These are phyloP conservation scores for Fusarium equiseti DNA, from an alignment of 2,329 filamentous ascomycete genomes.

Conservation along the genomic window DNA sequence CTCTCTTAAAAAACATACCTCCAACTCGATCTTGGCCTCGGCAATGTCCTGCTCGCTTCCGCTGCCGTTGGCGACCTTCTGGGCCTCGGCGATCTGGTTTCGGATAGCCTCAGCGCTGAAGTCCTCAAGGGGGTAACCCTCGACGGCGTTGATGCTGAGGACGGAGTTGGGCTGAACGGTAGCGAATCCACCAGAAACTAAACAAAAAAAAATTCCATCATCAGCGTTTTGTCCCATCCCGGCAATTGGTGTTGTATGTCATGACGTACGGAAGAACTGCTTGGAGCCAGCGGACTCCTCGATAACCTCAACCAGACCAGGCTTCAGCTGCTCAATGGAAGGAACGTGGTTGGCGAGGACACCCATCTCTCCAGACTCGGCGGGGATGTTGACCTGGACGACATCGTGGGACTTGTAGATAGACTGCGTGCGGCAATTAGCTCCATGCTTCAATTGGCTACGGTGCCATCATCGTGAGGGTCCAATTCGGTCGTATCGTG, in stretches of 20 bases:
- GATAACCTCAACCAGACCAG: conserved; percentile 92
- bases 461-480: conserved; percentile 33
- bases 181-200: conserved; percentile 97
- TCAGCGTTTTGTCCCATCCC: conserved; percentile 34
- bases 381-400: conserved; percentile 98
- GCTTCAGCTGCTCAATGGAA: conserved; percentile 98
- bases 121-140: conserved; percentile 94
- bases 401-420: conserved; percentile 76
- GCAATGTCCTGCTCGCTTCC: conserved; percentile 98
- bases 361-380: conserved; percentile 99
- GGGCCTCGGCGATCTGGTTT: conserved; percentile 91
- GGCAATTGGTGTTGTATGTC: conserved; percentile 5
- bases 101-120: conserved; percentile 93
- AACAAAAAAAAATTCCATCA: conserved; percentile 35
- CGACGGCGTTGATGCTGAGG: conserved; percentile 98
- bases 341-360: conserved; percentile 99
- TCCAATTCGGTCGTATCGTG: conserved; percentile 49
- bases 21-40: conserved; percentile 98
- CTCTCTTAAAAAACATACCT: conserved; percentile 69
- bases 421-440: conserved; percentile 72
- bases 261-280: conserved; percentile 94
- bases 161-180: conserved; percentile 94
- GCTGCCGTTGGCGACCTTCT: conserved; percentile 90
- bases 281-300: conserved; percentile 92
- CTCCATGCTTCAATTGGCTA: conserved; percentile 49